Base-by-base conservation (phyloP, 805 yeast genomes). In the Cyberlindnera amylophila region DNA sequence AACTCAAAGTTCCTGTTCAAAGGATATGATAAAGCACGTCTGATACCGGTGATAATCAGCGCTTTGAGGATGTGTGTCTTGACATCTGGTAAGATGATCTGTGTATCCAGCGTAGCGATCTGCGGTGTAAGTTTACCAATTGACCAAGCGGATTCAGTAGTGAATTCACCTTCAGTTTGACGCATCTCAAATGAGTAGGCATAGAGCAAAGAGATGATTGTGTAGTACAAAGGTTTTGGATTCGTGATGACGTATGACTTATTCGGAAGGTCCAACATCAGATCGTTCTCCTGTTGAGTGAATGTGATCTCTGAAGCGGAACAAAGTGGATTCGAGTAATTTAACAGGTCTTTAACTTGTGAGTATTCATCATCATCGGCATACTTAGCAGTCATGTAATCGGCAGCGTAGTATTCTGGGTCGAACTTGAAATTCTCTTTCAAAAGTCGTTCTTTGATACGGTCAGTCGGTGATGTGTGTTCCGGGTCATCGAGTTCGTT, bases 61-160 rank as follows among this genome's bases (percentile, higher is more conserved):
- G 81, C 77, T 38, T 66, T 68, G 29, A 91, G 68, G 2, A 57
- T 34, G 28, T 65, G 63, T 8, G 26, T 42, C 13, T 36, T 45
- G 4, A 43, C 48, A 39, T 53, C 61, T 15, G 49, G 61, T 15
- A 65, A 49, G 1, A 74, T 58, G 21, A 84, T 50, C 50, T 74
- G 78, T 13, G 76, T 65, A 59, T 89, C 98, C 26, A 93, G 64
- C 50, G 72, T 79, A 7, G 89, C 61, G 30, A 91, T 63, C 54
- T 87, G 93, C 1, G 98, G 96, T 0, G 81, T 67, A 17, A 93
- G 54, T 52, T 84, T 89, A 1, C 99, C 99, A 4, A 93, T 74
- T 0, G 91, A 81, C 99, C 99, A 93, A 0, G 95, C 87, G 44
- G 95, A 84, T 62, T 93, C 99, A 4, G 86, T 79, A 14, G 79